Evolutionary conservation across 108 stramenopile genomes (phyloP), one percentile per base, ranked within the genome.

Genomic region (Bacterosira constricta): DNA sequence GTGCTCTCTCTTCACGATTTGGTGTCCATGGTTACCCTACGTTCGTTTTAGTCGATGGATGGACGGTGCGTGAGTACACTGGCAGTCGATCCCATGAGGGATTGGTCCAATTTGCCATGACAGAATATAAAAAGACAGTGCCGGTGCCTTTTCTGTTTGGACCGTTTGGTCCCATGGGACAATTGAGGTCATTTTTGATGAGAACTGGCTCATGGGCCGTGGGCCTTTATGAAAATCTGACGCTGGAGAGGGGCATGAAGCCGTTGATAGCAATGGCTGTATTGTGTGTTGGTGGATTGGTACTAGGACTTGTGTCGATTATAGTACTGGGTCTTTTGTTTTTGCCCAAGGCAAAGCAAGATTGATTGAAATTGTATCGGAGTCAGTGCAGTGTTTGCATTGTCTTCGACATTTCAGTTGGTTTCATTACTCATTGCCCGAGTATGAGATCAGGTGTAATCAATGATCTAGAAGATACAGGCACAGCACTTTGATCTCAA

Each of bases 111-210:
- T 94, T 90, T 80, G 87, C 79, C 17, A 69, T 74, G 1, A 69
- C 39, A 71, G 73, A 82, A 1, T 84, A 83, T 32, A 26, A 60
- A 20, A 39, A 79, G 9, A 44, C 46, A n/a, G 75, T 81, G 25
- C 62, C 75, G 15, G 31, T 77, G 36, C 68, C 71, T 37, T 77
- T 81, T 44, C 37, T 79, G 32, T 72, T 79, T 34, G 57, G 72
- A 0, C 93, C 93, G 0, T 84, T 91, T 69, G 93, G 93, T 12
- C 93, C 93, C 0, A 82, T 94, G 73, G 93, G 90, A 13, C 71
- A 85, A 25, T 23, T 84, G n/a, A 84, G 89, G 39, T 80, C 80
- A 15, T 39, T 80, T 1, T 59, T 91, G 13, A 87, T 91, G 61
- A 60, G 50, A 35, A 52, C 38, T 12, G 93, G 93, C 42, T 45